Conservation (phyloP, 2,329 filamentous ascomycete species). For the Rutstroemia sp. region DNA sequence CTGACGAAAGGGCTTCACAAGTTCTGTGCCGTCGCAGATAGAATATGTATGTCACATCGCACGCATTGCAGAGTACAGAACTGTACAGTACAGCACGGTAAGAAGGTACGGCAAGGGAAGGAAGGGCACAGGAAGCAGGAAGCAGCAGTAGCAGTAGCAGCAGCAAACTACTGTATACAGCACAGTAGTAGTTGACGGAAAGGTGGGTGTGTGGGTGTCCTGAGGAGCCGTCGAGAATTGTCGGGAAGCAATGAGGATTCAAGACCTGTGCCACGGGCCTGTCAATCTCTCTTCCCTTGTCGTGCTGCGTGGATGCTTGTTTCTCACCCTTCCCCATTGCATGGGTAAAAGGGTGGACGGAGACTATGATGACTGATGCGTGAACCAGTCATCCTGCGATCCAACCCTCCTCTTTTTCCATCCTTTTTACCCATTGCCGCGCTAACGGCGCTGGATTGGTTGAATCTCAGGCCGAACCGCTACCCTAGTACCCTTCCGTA, state of each 20-base stretch:
- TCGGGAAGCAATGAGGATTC: too few species aligned
- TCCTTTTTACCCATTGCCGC: not conserved
- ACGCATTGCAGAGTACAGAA: not conserved
- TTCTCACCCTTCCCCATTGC: not conserved
- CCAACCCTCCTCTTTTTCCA: not conserved
- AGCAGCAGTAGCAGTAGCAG: not conserved
- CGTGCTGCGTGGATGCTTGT: not conserved
- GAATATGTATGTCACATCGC: not conserved
- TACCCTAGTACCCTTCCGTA: not conserved
- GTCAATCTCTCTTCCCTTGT: not conserved
- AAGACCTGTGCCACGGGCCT: not conserved
- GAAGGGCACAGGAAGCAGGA: not conserved
- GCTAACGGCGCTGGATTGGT: slow-evolving; percentile 1
- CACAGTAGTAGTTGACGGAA: too few species aligned
- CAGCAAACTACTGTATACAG: not conserved
- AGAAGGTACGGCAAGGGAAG: not conserved
- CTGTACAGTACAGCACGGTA: not conserved
- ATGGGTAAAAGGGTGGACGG: not conserved
- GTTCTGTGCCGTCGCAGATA: not conserved
- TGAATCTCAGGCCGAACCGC: not conserved
- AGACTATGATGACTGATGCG: not conserved
- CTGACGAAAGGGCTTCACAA: not conserved
- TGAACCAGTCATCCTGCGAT: slow-evolving; percentile 1
- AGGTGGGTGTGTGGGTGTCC: too few species aligned
- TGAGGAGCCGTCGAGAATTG: too few species aligned